Percentiles rank a stretch among this genome's conserved stretches.
phyloP scores from a whole-genome alignment of 1,139 yeast genomes.

The Yamadazyma dushanensis region DNA sequence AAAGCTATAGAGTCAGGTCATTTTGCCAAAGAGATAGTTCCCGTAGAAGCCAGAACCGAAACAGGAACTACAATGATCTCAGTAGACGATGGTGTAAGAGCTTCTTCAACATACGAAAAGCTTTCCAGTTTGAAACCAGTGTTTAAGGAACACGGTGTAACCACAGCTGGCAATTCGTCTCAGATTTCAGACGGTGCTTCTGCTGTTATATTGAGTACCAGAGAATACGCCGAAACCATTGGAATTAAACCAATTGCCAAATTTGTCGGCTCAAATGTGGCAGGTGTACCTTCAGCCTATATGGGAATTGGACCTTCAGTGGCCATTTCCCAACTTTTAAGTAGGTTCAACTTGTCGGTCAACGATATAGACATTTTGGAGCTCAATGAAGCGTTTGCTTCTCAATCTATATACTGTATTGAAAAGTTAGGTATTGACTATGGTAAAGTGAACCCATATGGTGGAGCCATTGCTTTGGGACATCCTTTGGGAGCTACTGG shows the following conservation, averaged over 20 bases:
- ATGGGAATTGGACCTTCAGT: slow-evolving; percentile 93
- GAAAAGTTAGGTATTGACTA: slow-evolving; percentile 65
- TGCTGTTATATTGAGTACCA: slow-evolving; percentile 85
- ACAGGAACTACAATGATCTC: slow-evolving; percentile 94
- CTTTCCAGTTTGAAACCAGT: slow-evolving; percentile 85
- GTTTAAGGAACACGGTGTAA: slow-evolving; percentile 89
- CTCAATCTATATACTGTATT: slow-evolving; percentile 89
- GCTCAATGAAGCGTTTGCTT: slow-evolving; percentile 96
- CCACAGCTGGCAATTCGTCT: slow-evolving; percentile 95
- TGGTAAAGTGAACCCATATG: slow-evolving; percentile 84
- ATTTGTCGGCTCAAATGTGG: slow-evolving; percentile 95
- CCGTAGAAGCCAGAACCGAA: slow-evolving; percentile 80
- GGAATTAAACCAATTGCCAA: slow-evolving; percentile 85
- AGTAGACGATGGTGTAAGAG: slow-evolving; percentile 65
- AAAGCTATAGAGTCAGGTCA: slow-evolving; percentile 77
- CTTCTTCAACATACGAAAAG: slow-evolving; percentile 74
- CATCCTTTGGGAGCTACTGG: slow-evolving; percentile 98
- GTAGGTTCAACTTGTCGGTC: slow-evolving; percentile 66
- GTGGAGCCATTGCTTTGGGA: slow-evolving; percentile 98
- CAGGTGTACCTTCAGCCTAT: slow-evolving; percentile 90
- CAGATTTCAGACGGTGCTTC: slow-evolving; percentile 97
- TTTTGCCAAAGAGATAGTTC: slow-evolving; percentile 77
- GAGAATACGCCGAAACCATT: slow-evolving; percentile 75
- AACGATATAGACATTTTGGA: slow-evolving; percentile 79
- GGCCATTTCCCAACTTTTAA: slow-evolving; percentile 93